A percentile compares a stretch with the other conserved stretches of the same genome.
These are phyloP conservation scores for Suillus sp. DNA, from an alignment of 768 basidiomycete species.

Conservation along the genomic window DNA sequence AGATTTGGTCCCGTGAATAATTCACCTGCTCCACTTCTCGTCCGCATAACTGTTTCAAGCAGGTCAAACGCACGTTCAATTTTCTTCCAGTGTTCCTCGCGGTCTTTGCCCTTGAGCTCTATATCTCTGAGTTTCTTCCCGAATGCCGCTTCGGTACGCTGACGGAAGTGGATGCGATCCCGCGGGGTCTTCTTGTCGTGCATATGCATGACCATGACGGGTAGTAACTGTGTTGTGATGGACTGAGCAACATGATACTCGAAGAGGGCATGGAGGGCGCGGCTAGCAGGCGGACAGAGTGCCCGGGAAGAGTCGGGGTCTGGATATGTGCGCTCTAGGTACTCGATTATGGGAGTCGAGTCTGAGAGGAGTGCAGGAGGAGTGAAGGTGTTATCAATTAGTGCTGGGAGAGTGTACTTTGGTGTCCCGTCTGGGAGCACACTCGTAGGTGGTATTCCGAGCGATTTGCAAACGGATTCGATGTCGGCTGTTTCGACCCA, in stretches of 20 bases:
- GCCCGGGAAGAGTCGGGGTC: slow-evolving; percentile 17
- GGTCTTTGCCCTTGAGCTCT: slow-evolving; percentile 21
- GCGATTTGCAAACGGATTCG: slow-evolving; percentile 26
- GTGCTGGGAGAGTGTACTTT: slow-evolving; percentile 37
- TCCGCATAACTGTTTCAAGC: slow-evolving; percentile 12
- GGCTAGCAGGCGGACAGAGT: slow-evolving; percentile 24
- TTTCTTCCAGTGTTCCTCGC: slow-evolving; percentile 26
- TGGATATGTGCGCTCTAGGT: slow-evolving; percentile 36
- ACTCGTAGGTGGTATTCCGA: slow-evolving; percentile 31
- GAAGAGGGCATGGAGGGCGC: slow-evolving; percentile 28
- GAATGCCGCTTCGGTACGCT: slow-evolving; percentile 18
- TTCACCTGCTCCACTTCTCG: slow-evolving; percentile 11
- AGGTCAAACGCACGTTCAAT: slow-evolving; percentile 23
- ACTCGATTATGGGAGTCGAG: slow-evolving; percentile 38
- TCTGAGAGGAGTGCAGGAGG: slow-evolving; percentile 33
- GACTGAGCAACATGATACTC: slow-evolving; percentile 21
- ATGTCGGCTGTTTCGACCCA: slow-evolving; percentile 32
- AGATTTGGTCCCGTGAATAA: slow-evolving; percentile 27
- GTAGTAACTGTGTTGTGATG: slow-evolving; percentile 19
- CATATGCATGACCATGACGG: slow-evolving; percentile 26
- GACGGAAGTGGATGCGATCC: slow-evolving; percentile 21
- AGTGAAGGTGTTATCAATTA: slow-evolving; percentile 26
- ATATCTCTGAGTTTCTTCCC: slow-evolving; percentile 16
- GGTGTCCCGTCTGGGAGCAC: slow-evolving; percentile 28
- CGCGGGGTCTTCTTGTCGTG: slow-evolving; percentile 26